Base-by-base conservation (phyloP, 306 rosid species). In the Citrullus mucosospermus region DNA sequence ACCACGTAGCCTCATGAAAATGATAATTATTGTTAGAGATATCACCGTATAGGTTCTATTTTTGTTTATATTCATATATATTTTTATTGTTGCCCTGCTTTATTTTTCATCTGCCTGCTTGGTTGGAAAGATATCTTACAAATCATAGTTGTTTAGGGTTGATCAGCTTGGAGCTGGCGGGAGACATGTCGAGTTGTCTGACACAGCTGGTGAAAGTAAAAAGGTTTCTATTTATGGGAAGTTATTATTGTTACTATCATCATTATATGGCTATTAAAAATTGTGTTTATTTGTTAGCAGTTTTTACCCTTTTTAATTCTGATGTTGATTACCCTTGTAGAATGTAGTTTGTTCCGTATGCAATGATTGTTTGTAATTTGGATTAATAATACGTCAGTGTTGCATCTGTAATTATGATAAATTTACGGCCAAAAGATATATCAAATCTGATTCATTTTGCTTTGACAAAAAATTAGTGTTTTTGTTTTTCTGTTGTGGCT, bases 171-270 rank as follows among this genome's bases (percentile, higher is more conserved):
- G 87, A 81, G 85, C 85, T 85, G 81, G 79, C 51, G 59, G 77
- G 22, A 72, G n/a, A 20, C 73, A 61, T 75, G 61, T 56, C n/a
- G 84, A 82, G 85, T 46, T 83, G 57, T 78, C 91, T 9, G 62
- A 76, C 34, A 79, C 66, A 56, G 83, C 70, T 54, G 80, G 51
- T 63, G 88, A 71, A 82, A 84, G 73, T 86, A 81, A 79, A 85
- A 91, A 90, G 98, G 99, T 92, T 82, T 56, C 11, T 44, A 57
- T 81, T 75, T 18, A 54, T 83, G 77, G 71, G 14, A 41, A 58
- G 63, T 76, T 69, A 16, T 76, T 76, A 76, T 68, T 82, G 43
- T 36, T 62, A 38, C 56, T 22, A 22, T 44, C 75, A 22, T 44
- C 54, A 20, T 6, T 68, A 43, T 20, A 68, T 44, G 56, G 56